Conservation (phyloP, 1,139 yeast species). For the Keqinozyma sinolaborantium region DNA sequence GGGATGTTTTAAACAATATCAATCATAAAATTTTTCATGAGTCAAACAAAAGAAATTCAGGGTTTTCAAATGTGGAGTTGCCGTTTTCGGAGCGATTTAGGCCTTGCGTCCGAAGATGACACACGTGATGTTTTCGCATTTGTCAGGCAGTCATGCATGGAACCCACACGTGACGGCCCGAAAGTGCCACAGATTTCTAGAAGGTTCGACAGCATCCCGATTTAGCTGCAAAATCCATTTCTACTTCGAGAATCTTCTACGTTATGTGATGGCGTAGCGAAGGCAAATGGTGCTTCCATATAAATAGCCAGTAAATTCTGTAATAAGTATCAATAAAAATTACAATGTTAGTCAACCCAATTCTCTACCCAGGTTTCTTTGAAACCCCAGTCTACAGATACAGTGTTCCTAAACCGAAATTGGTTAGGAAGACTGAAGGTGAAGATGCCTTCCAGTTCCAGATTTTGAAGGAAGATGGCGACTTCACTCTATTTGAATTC, state of each 20-base stretch:
- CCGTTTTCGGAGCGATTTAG: too few relatives aligned
- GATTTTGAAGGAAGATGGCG: conserved; percentile 32
- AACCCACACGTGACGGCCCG: too few relatives aligned
- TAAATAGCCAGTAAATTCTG: too few relatives aligned
- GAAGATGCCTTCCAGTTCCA: conserved; percentile 38
- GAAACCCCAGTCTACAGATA: conserved; percentile 3
- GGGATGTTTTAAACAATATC: too few relatives aligned
- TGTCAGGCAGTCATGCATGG: too few relatives aligned
- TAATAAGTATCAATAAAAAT: not conserved
- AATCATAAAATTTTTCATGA: not conserved
- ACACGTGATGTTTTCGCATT: too few relatives aligned
- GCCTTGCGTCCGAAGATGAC: too few relatives aligned
- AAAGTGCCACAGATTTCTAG: too few relatives aligned
- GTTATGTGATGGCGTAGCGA: too few relatives aligned
- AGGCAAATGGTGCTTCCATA: too few relatives aligned
- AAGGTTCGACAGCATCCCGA: not conserved
- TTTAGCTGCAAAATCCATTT: not conserved
- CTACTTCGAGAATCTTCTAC: not conserved
- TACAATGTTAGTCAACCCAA: conserved; percentile 15
- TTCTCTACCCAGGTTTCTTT: conserved; percentile 10
- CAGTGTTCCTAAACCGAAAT: conserved; percentile 21
- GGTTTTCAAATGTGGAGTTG: not conserved
- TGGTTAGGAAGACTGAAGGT: conserved; percentile 34
- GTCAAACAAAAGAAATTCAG: not conserved
- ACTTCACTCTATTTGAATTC: conserved; percentile 38